Evolutionary conservation across 306 rosid genomes (phyloP).

Genomic region (peach (Prunus persica)): Prunus_persica_NCBIv2 NC_034015.1:19834501-19835000

Average conservation of each 20-base stretch:
- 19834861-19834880: conserved; percentile 21
- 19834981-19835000: conserved; percentile 59
- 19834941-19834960: conserved; percentile 44
- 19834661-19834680: conserved; percentile 15
- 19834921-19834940: conserved; percentile 62
- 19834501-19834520: conserved; percentile 27
- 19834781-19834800: conserved; percentile 87
- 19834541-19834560: conserved; percentile 94
- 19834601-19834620: conserved; percentile 95
- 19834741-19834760: conserved; percentile 96
- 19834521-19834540: conserved; percentile 80
- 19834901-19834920: conserved; percentile 28
- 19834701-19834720: conserved; percentile 96
- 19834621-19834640: conserved; percentile 13
- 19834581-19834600: conserved; percentile 84
- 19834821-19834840: conserved; percentile 47
- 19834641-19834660: conserved; percentile 12
- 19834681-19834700: conserved; percentile 24
- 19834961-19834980: conserved; percentile 58
- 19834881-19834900: conserved; percentile 19
- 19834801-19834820: conserved; percentile 65
- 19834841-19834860: conserved; percentile 22
- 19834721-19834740: conserved; percentile 99
- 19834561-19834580: conserved; percentile 85
- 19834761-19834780: conserved; percentile 94